phyloP scores from a whole-genome alignment of 306 rosid species.

The Herpetospermum pedunculosum region DNA sequence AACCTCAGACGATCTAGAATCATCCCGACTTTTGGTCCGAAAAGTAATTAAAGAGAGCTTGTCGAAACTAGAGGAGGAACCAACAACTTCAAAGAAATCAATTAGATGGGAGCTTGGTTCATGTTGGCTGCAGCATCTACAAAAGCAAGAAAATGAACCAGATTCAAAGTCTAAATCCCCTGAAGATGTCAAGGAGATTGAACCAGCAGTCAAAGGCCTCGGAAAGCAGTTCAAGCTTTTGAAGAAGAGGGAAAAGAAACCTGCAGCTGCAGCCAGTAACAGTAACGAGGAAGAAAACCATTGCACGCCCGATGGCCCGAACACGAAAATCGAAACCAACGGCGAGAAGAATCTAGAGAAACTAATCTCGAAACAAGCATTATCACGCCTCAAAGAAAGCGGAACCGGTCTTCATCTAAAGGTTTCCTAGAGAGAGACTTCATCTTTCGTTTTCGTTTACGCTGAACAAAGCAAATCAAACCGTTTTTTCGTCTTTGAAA shows the following conservation, averaged over 20 bases:
- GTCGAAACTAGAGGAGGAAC: conserved; percentile 34
- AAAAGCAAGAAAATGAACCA: conserved; percentile 46
- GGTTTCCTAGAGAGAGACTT: conserved; percentile 31
- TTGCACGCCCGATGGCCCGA: conserved; percentile 11
- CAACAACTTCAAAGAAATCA: conserved; percentile 29
- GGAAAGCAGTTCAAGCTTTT: conserved; percentile 77
- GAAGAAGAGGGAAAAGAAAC: conserved; percentile 70
- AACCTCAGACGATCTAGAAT: conserved; percentile 36
- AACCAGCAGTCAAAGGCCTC: conserved; percentile 66
- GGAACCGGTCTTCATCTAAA: conserved; percentile 79
- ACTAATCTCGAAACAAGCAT: conserved; percentile 53
- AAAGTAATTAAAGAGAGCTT: conserved; percentile 51
- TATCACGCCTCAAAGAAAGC: conserved; percentile 51
- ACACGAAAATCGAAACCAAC: conserved; percentile 18
- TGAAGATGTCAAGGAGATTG: conserved; percentile 28
- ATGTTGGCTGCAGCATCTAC: conserved; percentile 88
- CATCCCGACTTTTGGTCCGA: conserved; percentile 29
- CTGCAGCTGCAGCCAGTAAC: conserved; percentile 7
- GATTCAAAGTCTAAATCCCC: conserved; percentile 24
- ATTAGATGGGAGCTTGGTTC: conserved; percentile 98
- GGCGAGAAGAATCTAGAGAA: conserved; percentile 42
- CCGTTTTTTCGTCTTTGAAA: background rate
- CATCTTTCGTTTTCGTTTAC: background rate
- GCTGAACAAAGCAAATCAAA: background rate
- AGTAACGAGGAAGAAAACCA: conserved; percentile 30